Conservation (phyloP, 306 rosid species). For the Pterocarpus santalinus region DNA sequence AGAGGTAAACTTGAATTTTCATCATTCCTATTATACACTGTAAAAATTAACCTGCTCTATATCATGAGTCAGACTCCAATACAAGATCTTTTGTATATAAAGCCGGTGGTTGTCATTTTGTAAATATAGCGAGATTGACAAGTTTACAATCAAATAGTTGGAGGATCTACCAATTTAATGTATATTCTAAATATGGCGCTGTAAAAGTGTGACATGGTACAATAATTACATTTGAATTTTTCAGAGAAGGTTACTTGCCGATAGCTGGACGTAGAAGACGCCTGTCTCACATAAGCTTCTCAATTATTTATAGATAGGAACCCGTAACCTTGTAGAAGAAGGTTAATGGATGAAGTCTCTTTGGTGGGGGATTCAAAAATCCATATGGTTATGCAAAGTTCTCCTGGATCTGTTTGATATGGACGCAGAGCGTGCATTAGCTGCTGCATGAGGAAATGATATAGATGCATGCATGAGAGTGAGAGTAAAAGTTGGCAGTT, state of each 20-base stretch:
- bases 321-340: background rate
- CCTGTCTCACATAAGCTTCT: background rate
- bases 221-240: background rate
- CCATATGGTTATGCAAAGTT: background rate
- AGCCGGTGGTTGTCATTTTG: constrained; percentile 39
- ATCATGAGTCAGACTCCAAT: constrained; percentile 29
- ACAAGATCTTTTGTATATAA: constrained; percentile 24
- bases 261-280: constrained; percentile 24
- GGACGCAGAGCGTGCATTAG: background rate
- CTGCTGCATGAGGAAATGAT: background rate
- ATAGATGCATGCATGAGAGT: background rate
- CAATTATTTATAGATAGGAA: background rate
- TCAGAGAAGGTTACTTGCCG: constrained; percentile 16
- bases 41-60: constrained; percentile 14
- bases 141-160: constrained; percentile 5
- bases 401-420: background rate
- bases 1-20: constrained; percentile 42
- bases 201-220: constrained; percentile 9
- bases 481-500: background rate
- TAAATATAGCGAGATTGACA: constrained; percentile 21
- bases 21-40: constrained; percentile 28
- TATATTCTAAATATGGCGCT: constrained; percentile 6
- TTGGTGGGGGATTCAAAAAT: background rate
- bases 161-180: constrained; percentile 9
- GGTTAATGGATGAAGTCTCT: background rate